Conservation (phyloP, 2,329 filamentous ascomycete genomes). For the Biscogniauxia marginata region DNA sequence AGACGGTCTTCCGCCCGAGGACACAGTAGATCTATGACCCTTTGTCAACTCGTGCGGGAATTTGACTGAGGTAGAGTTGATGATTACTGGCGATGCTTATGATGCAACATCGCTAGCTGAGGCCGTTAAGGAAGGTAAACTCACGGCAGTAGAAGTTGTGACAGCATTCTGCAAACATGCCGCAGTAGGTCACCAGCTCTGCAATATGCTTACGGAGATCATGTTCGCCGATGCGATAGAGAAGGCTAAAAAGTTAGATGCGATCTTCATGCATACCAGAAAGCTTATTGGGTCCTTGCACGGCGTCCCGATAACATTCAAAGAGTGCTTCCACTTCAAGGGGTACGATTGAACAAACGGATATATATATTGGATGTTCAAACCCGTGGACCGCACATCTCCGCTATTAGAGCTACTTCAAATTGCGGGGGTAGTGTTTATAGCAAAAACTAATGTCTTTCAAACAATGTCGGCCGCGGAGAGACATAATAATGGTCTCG, state of each 20-base stretch:
- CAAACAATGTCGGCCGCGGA: slow-evolving; percentile 56
- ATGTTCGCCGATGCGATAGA: slow-evolving; percentile 25
- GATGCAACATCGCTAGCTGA: slow-evolving; percentile 22
- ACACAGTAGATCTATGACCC: slow-evolving; percentile 18
- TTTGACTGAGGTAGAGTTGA: slow-evolving; percentile 15
- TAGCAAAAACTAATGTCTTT: slow-evolving; percentile 52
- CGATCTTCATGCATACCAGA: slow-evolving; percentile 34
- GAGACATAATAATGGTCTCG: slow-evolving; percentile 60
- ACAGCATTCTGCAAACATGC: slow-evolving; percentile 49
- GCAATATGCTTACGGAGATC: slow-evolving; percentile 29
- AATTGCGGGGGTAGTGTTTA: slow-evolving; percentile 40
- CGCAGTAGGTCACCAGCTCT: slow-evolving; percentile 46
- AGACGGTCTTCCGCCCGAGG: slow-evolving; percentile 16
- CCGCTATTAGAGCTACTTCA: slow-evolving; percentile 27
- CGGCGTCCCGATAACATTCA: slow-evolving; percentile 26
- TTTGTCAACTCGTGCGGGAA: slow-evolving; percentile 17
- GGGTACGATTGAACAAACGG: slow-evolving; percentile 25
- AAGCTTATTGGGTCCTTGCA: slow-evolving; percentile 41
- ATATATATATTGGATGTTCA: slow-evolving; percentile 33
- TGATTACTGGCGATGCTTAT: slow-evolving; percentile 22
- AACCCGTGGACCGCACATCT: slow-evolving; percentile 22
- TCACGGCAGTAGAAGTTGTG: slow-evolving; percentile 25
- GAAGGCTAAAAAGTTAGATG: slow-evolving; percentile 41
- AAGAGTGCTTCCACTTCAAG: slow-evolving; percentile 27
- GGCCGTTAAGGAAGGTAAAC: slow-evolving; percentile 19